phyloP scores from a whole-genome alignment of 2,329 filamentous ascomycete genomes.

The Sporothrix globosa region DNA sequence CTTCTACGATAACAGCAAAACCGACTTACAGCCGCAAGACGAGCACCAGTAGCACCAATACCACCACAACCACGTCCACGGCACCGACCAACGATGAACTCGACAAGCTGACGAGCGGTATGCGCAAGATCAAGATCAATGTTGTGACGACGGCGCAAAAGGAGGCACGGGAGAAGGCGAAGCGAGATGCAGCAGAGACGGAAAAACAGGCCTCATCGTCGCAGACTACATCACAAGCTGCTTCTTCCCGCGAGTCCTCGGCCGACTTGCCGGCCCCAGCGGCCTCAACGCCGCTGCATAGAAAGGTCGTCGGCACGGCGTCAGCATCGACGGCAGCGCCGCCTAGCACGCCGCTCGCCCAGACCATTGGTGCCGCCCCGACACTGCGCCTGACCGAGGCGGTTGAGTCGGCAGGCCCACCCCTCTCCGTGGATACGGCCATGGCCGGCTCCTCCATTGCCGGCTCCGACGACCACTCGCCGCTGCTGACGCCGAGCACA shows the following conservation, averaged over 20 bases:
- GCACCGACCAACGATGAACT: conserved; percentile 47
- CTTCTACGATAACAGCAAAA: conserved; percentile 6
- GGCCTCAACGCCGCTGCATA: background rate
- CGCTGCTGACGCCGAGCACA: conserved; percentile 31
- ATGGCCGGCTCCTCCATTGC: conserved; percentile 9
- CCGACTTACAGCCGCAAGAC: conserved; percentile 22
- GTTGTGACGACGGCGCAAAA: conserved; percentile 62
- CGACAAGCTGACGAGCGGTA: conserved; percentile 59
- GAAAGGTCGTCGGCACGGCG: background rate
- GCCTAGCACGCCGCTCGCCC: conserved; percentile 27
- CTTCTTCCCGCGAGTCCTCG: background rate
- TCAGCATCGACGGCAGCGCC: conserved; percentile 15
- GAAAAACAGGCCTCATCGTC: background rate
- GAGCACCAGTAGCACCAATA: conserved; percentile 28
- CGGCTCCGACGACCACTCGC: conserved; percentile 37
- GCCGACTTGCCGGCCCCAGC: background rate
- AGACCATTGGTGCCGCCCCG: conserved; percentile 14
- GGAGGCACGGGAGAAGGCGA: conserved; percentile 52
- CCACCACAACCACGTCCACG: conserved; percentile 21
- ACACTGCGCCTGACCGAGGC: conserved; percentile 13
- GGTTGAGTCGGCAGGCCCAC: background rate
- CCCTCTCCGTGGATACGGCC: background rate
- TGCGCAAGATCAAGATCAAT: conserved; percentile 67
- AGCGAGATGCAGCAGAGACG: conserved; percentile 14
- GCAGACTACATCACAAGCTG: background rate